phyloP scores from a whole-genome alignment of 768 basidiomycete genomes.

The Tricholoma sp. region DNA sequence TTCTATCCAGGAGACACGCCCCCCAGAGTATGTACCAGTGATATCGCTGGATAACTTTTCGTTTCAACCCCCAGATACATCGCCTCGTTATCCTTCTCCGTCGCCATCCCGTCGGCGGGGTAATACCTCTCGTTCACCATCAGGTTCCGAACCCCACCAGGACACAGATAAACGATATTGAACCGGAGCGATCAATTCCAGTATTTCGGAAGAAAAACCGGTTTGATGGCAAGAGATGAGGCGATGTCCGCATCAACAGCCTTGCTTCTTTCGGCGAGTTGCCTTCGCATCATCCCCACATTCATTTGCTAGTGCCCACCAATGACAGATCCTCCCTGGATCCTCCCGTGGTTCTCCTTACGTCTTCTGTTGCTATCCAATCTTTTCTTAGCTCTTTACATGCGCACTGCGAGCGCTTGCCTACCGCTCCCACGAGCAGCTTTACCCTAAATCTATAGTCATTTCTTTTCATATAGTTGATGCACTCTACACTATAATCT shows the following conservation, averaged over 20 bases:
- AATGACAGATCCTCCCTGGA: conserved; percentile 27
- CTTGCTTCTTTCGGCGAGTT: conserved; percentile 17
- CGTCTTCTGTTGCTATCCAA: conserved; percentile 48
- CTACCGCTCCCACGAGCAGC: conserved; percentile 43
- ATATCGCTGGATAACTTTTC: conserved; percentile 24
- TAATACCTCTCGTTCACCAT: conserved; percentile 18
- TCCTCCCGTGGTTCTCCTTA: conserved; percentile 36
- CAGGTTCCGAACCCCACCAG: conserved; percentile 31
- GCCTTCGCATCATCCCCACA: conserved; percentile 36
- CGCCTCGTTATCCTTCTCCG: conserved; percentile 13
- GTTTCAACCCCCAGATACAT: conserved; percentile 23
- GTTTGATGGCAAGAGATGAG: conserved; percentile 8
- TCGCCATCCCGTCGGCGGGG: conserved; percentile 9
- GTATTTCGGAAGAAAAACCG: conserved; percentile 4
- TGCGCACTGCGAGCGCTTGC: conserved; percentile 43
- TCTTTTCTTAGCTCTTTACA: conserved; percentile 39
- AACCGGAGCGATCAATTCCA: conserved; percentile 5
- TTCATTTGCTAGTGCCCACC: conserved; percentile 31
- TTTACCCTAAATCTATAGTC: conserved; percentile 29
- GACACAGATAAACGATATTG: conserved; percentile 27
- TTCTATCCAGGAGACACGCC: conserved; percentile 7
- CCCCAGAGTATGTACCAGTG: conserved; percentile 9
- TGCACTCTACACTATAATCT: conserved; percentile 15
- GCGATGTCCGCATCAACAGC: conserved; percentile 10
- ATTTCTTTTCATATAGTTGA: conserved; percentile 7